Percentiles rank a stretch among this genome's conserved stretches.
phyloP scores from a whole-genome alignment of 2,329 filamentous ascomycete genomes.

The Corniculantispora saksenae region DNA sequence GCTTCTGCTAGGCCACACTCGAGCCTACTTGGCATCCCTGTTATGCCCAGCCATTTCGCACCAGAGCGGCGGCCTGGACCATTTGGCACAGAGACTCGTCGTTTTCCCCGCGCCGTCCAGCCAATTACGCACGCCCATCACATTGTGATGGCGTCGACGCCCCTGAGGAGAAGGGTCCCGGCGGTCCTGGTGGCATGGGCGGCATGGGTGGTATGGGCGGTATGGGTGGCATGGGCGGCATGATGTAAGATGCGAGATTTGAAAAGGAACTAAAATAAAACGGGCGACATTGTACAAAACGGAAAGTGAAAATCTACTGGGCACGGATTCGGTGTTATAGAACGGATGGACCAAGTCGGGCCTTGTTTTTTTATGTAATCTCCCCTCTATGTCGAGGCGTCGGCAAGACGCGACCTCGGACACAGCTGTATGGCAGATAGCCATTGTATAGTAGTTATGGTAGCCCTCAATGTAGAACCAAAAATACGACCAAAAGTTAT shows the following conservation, averaged over 20 bases:
- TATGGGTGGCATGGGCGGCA: conserved; percentile 62
- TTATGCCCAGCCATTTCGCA: not conserved
- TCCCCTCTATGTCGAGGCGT: conserved; percentile 19
- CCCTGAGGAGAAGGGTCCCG: conserved; percentile 82
- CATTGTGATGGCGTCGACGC: not conserved
- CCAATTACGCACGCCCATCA: not conserved
- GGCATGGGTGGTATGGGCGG: conserved; percentile 66
- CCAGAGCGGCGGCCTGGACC: not conserved
- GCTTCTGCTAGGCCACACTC: not conserved
- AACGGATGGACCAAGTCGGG: conserved; percentile 32
- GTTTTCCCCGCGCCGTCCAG: not conserved
- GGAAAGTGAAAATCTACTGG: conserved; percentile 22
- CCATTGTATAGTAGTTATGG: conserved; percentile 34
- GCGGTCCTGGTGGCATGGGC: conserved; percentile 63
- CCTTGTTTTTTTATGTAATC: conserved; percentile 26
- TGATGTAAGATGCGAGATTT: conserved; percentile 53
- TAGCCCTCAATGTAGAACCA: conserved; percentile 34
- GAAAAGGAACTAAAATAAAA: conserved; percentile 9
- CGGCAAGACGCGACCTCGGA: not conserved
- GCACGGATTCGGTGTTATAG: conserved; percentile 19
- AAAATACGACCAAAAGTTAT: conserved; percentile 27
- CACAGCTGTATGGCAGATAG: conserved; percentile 16
- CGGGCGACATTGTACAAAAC: conserved; percentile 18
- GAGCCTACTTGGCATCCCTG: not conserved
- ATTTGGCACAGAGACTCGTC: not conserved